A percentile compares a stretch with the other conserved stretches of the same genome.
These are phyloP conservation scores for Phaffia tasmanica DNA, from an alignment of 768 basidiomycete species.

Conservation along the genomic window DNA sequence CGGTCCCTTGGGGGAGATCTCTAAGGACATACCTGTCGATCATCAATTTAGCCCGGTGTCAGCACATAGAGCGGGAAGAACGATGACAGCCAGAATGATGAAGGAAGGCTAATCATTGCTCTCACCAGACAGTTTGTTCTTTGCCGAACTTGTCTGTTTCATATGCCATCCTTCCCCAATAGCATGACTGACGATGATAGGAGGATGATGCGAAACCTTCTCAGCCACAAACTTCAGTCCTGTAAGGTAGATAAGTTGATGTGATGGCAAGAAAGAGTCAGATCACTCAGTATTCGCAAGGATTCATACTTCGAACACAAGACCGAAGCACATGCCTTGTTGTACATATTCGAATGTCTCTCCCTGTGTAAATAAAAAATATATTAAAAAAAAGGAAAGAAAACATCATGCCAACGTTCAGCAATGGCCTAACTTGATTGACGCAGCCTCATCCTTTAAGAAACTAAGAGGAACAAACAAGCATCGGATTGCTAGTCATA, in stretches of 20 bases:
- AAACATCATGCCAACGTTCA: too few relatives aligned
- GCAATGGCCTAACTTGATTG: too few relatives aligned
- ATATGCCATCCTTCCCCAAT: constrained; percentile 68
- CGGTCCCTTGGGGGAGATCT: constrained; percentile 68
- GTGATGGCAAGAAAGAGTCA: background rate
- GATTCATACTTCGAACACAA: too few relatives aligned
- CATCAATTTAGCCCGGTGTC: background rate
- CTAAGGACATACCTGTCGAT: constrained; percentile 65
- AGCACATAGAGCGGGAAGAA: background rate
- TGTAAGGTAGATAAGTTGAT: background rate
- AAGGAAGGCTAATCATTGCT: constrained; percentile 25
- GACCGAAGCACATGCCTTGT: constrained; percentile 38
- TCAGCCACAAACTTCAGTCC: constrained; percentile 55
- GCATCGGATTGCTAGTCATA: constrained; percentile 54
- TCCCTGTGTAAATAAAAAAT: constrained; percentile 49
- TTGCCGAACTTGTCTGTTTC: constrained; percentile 63
- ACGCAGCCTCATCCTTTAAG: too few relatives aligned
- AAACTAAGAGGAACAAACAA: background rate
- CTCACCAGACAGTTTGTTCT: constrained; percentile 83
- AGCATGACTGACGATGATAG: constrained; percentile 67
- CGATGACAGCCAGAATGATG: background rate
- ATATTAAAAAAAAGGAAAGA: background rate
- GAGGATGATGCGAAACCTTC: constrained; percentile 75
- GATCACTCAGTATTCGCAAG: constrained; percentile 32
- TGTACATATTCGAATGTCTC: constrained; percentile 78